phyloP scores from a whole-genome alignment of 2,329 filamentous ascomycete genomes.

The Beauveria pseudobassiana region DNA sequence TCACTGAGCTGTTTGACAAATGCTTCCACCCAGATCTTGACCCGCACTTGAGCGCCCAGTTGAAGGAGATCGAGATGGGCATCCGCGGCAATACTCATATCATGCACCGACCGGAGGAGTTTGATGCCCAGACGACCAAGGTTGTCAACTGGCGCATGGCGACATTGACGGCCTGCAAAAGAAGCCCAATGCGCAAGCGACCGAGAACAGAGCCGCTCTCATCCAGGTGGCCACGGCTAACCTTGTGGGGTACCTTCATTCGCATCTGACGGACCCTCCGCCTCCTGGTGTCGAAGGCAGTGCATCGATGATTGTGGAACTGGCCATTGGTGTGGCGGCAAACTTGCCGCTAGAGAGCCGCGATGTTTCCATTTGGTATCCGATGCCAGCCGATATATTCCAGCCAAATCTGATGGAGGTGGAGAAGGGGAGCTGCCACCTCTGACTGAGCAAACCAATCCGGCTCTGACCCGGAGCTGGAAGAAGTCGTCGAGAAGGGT shows the following conservation, averaged over 20 bases:
- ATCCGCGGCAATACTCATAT: conserved; percentile 72
- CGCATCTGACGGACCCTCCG: conserved; percentile 68
- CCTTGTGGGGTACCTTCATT: conserved; percentile 61
- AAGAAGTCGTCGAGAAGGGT: conserved; percentile 35
- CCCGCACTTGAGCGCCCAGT: conserved; percentile 60
- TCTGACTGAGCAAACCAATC: conserved; percentile 40
- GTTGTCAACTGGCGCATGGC: conserved; percentile 89
- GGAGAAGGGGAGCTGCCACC: conserved; percentile 64
- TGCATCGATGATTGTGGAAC: conserved; percentile 85
- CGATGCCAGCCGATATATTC: conserved; percentile 66
- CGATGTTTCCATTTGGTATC: conserved; percentile 83
- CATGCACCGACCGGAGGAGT: conserved; percentile 74
- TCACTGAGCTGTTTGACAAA: conserved; percentile 83
- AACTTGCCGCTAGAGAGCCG: conserved; percentile 87
- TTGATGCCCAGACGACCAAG: conserved; percentile 78
- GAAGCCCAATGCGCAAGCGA: conserved; percentile 55
- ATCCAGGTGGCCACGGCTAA: conserved; percentile 62
- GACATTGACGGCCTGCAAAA: conserved; percentile 80
- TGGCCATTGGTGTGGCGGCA: conserved; percentile 76
- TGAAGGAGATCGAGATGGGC: conserved; percentile 83
- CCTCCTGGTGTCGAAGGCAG: conserved; percentile 79
- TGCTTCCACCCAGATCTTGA: conserved; percentile 91
- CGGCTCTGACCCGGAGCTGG: conserved; percentile 25
- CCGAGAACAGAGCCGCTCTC: conserved; percentile 59
- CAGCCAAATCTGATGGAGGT: conserved; percentile 75